These are phyloP conservation scores for Trichoderma oligosporum DNA, from an alignment of 2,329 filamentous ascomycete species.

Conservation along the genomic window DNA sequence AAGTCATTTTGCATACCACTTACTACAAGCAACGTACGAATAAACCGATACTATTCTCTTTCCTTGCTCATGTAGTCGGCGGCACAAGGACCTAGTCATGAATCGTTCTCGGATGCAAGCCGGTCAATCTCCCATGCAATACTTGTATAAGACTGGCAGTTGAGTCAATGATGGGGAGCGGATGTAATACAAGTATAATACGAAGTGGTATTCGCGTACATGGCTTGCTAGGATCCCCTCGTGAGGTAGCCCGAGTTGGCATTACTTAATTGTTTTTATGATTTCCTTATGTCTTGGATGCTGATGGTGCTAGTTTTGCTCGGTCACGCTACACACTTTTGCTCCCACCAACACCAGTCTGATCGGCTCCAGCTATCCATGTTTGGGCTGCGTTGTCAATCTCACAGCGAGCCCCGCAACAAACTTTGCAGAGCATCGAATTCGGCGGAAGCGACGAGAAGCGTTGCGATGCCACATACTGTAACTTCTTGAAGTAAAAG, in stretches of 20 bases:
- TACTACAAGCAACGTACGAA: neutral
- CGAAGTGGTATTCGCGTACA: too few species aligned
- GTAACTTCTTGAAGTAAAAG: neutral
- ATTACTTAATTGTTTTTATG: conserved; percentile 13
- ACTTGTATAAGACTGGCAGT: conserved; percentile 10
- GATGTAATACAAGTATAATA: neutral
- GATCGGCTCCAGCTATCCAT: too few species aligned
- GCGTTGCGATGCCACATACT: neutral
- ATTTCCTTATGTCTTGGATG: neutral
- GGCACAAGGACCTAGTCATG: neutral
- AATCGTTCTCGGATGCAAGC: neutral
- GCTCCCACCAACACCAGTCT: neutral
- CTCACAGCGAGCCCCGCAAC: neutral
- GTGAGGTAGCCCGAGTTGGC: neutral
- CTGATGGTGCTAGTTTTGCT: conserved; percentile 10
- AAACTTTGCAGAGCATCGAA: conserved; percentile 7
- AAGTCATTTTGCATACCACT: neutral
- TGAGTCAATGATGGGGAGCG: conserved; percentile 5
- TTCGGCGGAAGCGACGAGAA: neutral
- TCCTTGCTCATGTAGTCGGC: neutral
- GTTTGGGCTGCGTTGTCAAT: neutral
- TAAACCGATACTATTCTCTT: neutral
- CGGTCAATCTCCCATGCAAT: conserved; percentile 4
- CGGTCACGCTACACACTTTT: conserved; percentile 19
- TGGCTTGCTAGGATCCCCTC: neutral